A percentile compares a stretch with the other conserved stretches of the same genome.
phyloP scores from a whole-genome alignment of 2,329 filamentous ascomycete genomes.

The Aspergillus tanneri region DNA sequence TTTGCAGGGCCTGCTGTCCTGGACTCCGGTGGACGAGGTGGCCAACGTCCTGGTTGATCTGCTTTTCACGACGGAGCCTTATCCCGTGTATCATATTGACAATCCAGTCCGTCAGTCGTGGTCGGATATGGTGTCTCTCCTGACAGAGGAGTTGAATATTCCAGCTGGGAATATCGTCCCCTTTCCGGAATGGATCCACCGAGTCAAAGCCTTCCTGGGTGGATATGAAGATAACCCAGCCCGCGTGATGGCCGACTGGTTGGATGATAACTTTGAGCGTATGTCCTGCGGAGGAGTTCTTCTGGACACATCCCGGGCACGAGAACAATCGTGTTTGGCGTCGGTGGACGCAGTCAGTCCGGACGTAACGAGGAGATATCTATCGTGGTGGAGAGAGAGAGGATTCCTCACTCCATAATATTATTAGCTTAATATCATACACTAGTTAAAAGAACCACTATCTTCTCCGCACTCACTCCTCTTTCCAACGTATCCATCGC shows the following conservation, averaged over 20 bases:
- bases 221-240: conserved; percentile 32
- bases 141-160: conserved; percentile 38
- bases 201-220: conserved; percentile 30
- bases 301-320: conserved; percentile 36
- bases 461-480: no score
- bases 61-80: conserved; percentile 21
- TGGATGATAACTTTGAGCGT: conserved; percentile 36
- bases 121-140: conserved; percentile 35
- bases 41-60: conserved; percentile 39
- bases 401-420: no score
- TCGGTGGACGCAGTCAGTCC: conserved; percentile 8
- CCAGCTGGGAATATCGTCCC: conserved; percentile 34
- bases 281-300: conserved; percentile 51
- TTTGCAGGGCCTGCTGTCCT: conserved; percentile 43
- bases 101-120: conserved; percentile 47
- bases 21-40: conserved; percentile 50
- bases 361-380: conserved; percentile 11
- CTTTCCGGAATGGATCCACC: conserved; percentile 43
- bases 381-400: conserved; percentile 14
- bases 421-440: no score
- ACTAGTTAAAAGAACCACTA: no score
- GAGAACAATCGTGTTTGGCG: conserved; percentile 36
- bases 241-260: conserved; percentile 29
- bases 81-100: conserved; percentile 48
- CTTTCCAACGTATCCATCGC: no score